Conservation (phyloP, 1,284 basidiomycete genomes). For the Pholiota adiposa region DNA sequence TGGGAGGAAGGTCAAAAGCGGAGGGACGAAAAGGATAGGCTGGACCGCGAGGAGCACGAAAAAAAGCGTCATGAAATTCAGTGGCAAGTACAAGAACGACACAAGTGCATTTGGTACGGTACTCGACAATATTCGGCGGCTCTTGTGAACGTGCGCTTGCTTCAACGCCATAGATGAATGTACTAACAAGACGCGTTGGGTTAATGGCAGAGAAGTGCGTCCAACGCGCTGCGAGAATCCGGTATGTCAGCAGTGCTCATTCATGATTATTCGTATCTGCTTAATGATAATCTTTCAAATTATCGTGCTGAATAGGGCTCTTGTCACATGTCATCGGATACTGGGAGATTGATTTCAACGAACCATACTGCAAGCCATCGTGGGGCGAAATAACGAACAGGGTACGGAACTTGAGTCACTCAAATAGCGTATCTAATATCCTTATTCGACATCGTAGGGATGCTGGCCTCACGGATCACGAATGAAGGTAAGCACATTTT, state of each 20-base stretch:
- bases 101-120: slow-evolving; percentile 18
- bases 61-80: slow-evolving; percentile 11
- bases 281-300: too few species aligned
- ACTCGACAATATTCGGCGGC: slow-evolving; percentile 22
- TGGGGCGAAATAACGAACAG: slow-evolving; percentile 19
- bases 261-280: not conserved
- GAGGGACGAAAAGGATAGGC: not conserved
- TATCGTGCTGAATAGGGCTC: slow-evolving; percentile 16
- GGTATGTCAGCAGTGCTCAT: slow-evolving; percentile 4
- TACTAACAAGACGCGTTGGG: slow-evolving; percentile 14
- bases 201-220: slow-evolving; percentile 19
- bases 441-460: slow-evolving; percentile 12
- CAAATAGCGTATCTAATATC: too few species aligned
- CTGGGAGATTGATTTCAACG: slow-evolving; percentile 22
- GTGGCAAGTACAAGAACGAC: slow-evolving; percentile 13
- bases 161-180: slow-evolving; percentile 20
- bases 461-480: slow-evolving; percentile 11
- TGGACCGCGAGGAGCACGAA: slow-evolving; percentile 4
- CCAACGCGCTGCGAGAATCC: slow-evolving; percentile 16
- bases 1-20: not conserved
- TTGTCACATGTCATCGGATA: slow-evolving; percentile 19
- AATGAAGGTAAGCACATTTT: slow-evolving; percentile 5
- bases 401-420: slow-evolving; percentile 14
- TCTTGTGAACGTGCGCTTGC: slow-evolving; percentile 17
- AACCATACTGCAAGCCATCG: slow-evolving; percentile 17